Percentiles rank a stretch among this genome's conserved stretches.
Evolutionary conservation across 768 basidiomycete genomes (phyloP).

Genomic region (Boletus rubescentipes): DNA sequence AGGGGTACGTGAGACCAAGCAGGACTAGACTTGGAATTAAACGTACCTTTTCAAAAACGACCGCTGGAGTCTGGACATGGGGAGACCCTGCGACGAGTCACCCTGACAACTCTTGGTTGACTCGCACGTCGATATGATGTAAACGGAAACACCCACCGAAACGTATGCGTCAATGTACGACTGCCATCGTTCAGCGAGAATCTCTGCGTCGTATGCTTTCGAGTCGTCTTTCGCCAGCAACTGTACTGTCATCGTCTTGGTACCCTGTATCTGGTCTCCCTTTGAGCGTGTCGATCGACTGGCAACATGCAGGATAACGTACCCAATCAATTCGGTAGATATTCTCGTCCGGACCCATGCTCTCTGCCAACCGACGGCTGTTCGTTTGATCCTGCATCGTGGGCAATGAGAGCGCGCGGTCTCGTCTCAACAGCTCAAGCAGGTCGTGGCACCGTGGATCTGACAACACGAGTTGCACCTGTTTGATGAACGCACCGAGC

Average conservation of each 20-base stretch:
- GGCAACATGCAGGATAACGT: slow-evolving; percentile 16
- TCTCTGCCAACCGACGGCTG: slow-evolving; percentile 64
- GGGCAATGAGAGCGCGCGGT: slow-evolving; percentile 54
- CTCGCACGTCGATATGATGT: not conserved
- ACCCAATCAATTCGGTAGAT: slow-evolving; percentile 84
- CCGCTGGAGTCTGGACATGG: slow-evolving; percentile 42
- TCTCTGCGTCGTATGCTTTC: slow-evolving; percentile 72
- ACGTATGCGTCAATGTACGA: slow-evolving; percentile 76
- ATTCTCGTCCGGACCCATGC: slow-evolving; percentile 74
- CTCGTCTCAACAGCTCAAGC: slow-evolving; percentile 66
- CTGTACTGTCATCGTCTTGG: slow-evolving; percentile 69
- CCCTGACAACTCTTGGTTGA: slow-evolving; percentile 38
- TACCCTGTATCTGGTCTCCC: slow-evolving; percentile 54
- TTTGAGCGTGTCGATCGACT: not conserved
- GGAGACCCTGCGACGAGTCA: slow-evolving; percentile 55
- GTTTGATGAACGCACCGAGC: slow-evolving; percentile 84
- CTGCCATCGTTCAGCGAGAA: slow-evolving; percentile 76
- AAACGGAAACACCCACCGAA: slow-evolving; percentile 42
- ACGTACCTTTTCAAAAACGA: slow-evolving; percentile 71
- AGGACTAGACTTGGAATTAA: not conserved
- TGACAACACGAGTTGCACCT: slow-evolving; percentile 72
- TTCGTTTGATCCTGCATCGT: slow-evolving; percentile 74
- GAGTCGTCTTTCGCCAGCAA: slow-evolving; percentile 79
- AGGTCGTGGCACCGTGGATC: slow-evolving; percentile 73
- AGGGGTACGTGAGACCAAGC: not conserved